These are phyloP conservation scores for Globisporangium cederbergense DNA, from an alignment of 352 stramenopile species.

Conservation along the genomic window DNA sequence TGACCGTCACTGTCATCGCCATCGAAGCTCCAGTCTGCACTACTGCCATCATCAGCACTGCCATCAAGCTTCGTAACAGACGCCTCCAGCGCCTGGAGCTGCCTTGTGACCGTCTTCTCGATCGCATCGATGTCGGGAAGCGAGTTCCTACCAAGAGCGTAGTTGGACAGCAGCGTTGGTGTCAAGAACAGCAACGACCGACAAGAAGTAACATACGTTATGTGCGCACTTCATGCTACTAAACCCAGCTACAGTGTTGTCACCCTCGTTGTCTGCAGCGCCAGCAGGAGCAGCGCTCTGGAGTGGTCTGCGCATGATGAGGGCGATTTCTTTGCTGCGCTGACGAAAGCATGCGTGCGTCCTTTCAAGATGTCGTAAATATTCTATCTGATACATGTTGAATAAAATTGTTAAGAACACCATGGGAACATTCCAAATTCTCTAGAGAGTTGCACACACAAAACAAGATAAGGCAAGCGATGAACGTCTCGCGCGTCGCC, in stretches of 20 bases:
- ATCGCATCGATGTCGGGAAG: conserved; percentile 24
- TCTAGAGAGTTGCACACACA: neutral
- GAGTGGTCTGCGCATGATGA: neutral
- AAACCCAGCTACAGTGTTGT: conserved; percentile 16
- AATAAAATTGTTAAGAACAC: neutral
- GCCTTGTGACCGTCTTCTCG: conserved; percentile 23
- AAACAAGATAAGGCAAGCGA: neutral
- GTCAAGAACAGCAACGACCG: neutral
- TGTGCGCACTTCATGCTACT: conserved; percentile 27
- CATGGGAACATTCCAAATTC: neutral
- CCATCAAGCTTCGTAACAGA: conserved; percentile 12
- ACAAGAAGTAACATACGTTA: neutral
- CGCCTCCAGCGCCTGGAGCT: conserved; percentile 20
- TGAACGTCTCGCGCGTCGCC: conserved; percentile 2
- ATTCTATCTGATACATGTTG: neutral
- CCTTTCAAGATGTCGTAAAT: neutral
- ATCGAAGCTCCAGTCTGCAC: neutral
- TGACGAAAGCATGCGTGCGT: neutral
- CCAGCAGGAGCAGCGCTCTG: neutral
- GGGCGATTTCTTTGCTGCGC: neutral
- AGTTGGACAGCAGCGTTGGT: neutral
- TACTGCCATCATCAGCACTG: conserved; percentile 13
- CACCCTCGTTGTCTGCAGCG: neutral
- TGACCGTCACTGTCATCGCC: conserved; percentile 10
- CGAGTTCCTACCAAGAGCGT: conserved; percentile 17